These are phyloP conservation scores for Purpureocillium lavendulum DNA, from an alignment of 2,329 filamentous ascomycete species.

Conservation along the genomic window DNA sequence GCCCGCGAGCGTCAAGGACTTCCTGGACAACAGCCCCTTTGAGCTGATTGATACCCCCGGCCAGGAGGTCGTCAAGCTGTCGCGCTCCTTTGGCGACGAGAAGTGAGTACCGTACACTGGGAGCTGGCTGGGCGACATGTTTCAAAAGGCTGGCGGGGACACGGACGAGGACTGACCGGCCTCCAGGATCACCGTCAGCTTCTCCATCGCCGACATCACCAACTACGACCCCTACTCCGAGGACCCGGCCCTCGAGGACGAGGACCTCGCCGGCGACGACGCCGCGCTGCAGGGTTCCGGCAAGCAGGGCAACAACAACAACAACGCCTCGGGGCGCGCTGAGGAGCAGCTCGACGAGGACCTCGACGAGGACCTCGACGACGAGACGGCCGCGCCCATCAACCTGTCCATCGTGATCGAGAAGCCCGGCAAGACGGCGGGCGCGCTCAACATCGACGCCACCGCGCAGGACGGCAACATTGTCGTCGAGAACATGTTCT, in stretches of 20 bases:
- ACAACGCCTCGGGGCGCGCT: slow-evolving; percentile 41
- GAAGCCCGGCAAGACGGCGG: slow-evolving; percentile 62
- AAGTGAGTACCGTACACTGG: too few species aligned
- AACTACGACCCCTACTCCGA: slow-evolving; percentile 30
- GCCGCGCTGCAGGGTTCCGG: slow-evolving; percentile 37
- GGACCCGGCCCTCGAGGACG: slow-evolving; percentile 29
- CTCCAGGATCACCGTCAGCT: slow-evolving; percentile 33
- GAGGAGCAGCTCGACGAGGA: slow-evolving; percentile 35
- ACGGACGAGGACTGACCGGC: too few species aligned
- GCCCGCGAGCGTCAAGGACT: slow-evolving; percentile 75
- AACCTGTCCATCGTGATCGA: slow-evolving; percentile 81
- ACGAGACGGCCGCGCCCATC: slow-evolving; percentile 63
- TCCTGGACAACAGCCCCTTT: slow-evolving; percentile 78
- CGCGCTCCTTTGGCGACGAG: slow-evolving; percentile 78
- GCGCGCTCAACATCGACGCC: slow-evolving; percentile 80
- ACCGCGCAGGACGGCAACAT: slow-evolving; percentile 79
- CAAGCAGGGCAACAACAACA: slow-evolving; percentile 42
- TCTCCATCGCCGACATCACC: slow-evolving; percentile 32
- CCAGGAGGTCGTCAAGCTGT: slow-evolving; percentile 79
- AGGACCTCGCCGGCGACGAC: slow-evolving; percentile 28
- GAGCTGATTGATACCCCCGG: slow-evolving; percentile 75
- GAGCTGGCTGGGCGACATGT: background rate
- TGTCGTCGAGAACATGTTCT: slow-evolving; percentile 83
- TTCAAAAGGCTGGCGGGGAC: background rate
- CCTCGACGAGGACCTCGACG: slow-evolving; percentile 42